A percentile compares a stretch with the other conserved stretches of the same genome.
Evolutionary conservation across 108 stramenopile genomes (phyloP).

Genomic region (Cyclotella baltica): DNA sequence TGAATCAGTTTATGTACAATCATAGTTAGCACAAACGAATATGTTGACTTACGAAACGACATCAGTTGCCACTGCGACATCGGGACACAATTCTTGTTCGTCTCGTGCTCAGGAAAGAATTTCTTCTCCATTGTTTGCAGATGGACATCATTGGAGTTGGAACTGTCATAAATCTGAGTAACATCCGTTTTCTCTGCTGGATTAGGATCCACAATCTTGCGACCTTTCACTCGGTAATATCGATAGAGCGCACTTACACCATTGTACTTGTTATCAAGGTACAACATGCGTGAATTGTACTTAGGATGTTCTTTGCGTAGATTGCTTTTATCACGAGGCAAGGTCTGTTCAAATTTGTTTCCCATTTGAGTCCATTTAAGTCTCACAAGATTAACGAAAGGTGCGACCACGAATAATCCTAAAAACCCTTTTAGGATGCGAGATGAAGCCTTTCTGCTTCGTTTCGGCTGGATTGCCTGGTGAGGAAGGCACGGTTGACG

Average conservation of each 20-base stretch:
- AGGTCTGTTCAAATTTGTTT: background rate
- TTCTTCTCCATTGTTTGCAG: constrained; percentile 31
- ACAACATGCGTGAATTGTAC: background rate
- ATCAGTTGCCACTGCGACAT: constrained; percentile 35
- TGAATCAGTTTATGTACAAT: background rate
- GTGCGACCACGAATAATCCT: background rate
- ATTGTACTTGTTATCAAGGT: constrained; percentile 11
- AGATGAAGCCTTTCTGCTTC: background rate
- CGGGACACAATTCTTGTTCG: constrained; percentile 33
- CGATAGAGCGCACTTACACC: background rate
- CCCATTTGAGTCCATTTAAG: too few relatives aligned
- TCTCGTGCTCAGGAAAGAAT: constrained; percentile 44
- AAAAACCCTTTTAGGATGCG: background rate
- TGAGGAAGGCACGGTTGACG: background rate
- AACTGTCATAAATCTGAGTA: constrained; percentile 35
- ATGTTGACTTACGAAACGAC: constrained; percentile 37
- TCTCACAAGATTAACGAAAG: background rate
- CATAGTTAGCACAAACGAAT: background rate
- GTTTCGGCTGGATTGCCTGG: background rate
- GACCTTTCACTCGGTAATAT: background rate
- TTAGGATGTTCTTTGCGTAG: background rate
- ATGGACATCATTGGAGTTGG: constrained; percentile 28
- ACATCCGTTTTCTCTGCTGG: constrained; percentile 41
- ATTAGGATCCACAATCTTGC: constrained; percentile 3
- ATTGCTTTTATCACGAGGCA: background rate